These are phyloP conservation scores for Polytrichum commune DNA, from an alignment of 225 moss, liverwort and hornwort genomes.

Conservation along the genomic window DNA sequence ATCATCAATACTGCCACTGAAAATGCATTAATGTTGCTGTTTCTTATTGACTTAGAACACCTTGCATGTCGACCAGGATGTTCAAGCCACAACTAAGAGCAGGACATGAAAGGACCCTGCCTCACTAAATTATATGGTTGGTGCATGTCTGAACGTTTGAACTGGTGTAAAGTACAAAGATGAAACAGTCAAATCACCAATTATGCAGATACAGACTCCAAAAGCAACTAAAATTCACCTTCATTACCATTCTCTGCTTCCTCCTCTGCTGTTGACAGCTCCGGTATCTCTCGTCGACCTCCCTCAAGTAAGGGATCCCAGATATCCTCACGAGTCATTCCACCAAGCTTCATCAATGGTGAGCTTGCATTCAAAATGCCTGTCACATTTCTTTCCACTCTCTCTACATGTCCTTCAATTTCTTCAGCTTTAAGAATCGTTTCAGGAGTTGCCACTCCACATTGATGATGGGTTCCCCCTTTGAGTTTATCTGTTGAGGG, in stretches of 20 bases:
- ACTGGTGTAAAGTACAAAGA: too few relatives aligned
- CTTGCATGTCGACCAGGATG: too few relatives aligned
- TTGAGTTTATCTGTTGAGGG: constrained; percentile 30
- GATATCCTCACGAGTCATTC: constrained; percentile 14
- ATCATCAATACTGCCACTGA: too few relatives aligned
- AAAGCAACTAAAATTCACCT: constrained; percentile 10
- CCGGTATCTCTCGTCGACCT: constrained; percentile 48
- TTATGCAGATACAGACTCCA: too few relatives aligned
- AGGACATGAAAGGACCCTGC: too few relatives aligned
- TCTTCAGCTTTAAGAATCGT: constrained; percentile 11
- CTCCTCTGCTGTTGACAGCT: constrained; percentile 23
- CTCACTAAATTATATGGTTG: too few relatives aligned
- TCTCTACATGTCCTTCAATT: constrained; percentile 14
- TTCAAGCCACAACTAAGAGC: too few relatives aligned
- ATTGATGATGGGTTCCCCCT: constrained; percentile 15
- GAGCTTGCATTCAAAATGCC: constrained; percentile 24
- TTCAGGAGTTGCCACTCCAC: constrained; percentile 17
- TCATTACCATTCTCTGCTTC: constrained; percentile 15
- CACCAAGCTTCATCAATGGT: constrained; percentile 25
- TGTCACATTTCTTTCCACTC: constrained; percentile 13
- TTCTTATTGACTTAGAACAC: too few relatives aligned
- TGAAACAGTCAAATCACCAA: too few relatives aligned
- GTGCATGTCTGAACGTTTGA: too few relatives aligned
- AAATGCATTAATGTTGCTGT: too few relatives aligned
- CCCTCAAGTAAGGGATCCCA: constrained; percentile 62